Evolutionary conservation across 192 early-diverging fungal species (phyloP).

Genomic region (Gigaspora rosea): DNA sequence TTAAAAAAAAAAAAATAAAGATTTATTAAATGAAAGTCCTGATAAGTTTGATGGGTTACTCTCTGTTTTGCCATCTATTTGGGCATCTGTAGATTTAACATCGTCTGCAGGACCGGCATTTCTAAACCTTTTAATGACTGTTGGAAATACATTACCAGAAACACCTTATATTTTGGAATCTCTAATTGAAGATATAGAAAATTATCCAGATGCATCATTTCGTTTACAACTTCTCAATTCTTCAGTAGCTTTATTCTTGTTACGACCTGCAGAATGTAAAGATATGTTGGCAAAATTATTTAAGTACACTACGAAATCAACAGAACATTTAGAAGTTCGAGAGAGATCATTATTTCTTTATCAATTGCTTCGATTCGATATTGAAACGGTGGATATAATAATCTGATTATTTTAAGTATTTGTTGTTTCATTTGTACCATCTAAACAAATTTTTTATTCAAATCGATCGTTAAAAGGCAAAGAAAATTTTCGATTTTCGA

Average conservation of each 20-base stretch:
- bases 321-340: neutral
- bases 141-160: conserved; percentile 8
- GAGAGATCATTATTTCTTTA: conserved; percentile 22
- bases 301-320: neutral
- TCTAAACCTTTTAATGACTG: conserved; percentile 8
- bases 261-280: conserved; percentile 20
- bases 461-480: neutral
- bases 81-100: conserved; percentile 4
- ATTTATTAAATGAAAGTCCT: neutral
- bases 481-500: neutral
- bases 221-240: conserved; percentile 17
- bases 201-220: conserved; percentile 13
- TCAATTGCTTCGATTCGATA: conserved; percentile 8
- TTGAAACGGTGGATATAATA: conserved; percentile 3
- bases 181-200: conserved; percentile 4
- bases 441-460: neutral
- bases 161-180: conserved; percentile 26
- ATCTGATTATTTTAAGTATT: neutral
- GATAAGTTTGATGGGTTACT: neutral
- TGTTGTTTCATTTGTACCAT: neutral
- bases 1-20: neutral
- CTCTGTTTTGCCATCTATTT: neutral
- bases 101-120: conserved; percentile 16
- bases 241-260: conserved; percentile 13
- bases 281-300: conserved; percentile 19